These are phyloP conservation scores for Apiospora rasikravindrae DNA, from an alignment of 2,329 filamentous ascomycete species.

Conservation along the genomic window DNA sequence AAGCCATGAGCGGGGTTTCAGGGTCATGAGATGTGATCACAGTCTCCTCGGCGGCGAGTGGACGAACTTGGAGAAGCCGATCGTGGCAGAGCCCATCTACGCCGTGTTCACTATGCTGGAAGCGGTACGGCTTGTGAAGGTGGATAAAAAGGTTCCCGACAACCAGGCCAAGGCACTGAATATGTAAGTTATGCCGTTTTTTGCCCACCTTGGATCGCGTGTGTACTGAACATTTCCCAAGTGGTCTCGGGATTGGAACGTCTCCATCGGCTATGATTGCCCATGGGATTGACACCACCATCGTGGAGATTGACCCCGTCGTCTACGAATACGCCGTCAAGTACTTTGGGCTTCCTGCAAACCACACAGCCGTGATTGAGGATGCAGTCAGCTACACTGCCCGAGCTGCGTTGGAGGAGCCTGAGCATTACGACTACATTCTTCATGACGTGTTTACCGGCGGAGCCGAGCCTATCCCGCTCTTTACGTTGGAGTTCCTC, in stretches of 20 bases:
- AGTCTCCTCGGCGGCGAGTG: constrained; percentile 93
- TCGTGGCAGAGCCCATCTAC: constrained; percentile 85
- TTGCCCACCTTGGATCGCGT: constrained; percentile 6
- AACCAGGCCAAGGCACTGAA: constrained; percentile 79
- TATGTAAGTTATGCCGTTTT: constrained; percentile 63
- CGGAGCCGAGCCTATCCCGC: constrained; percentile 83
- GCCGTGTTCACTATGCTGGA: constrained; percentile 96
- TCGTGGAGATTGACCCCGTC: constrained; percentile 91
- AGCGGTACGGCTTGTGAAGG: constrained; percentile 80
- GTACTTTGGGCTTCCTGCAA: constrained; percentile 80
- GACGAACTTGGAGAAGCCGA: constrained; percentile 61
- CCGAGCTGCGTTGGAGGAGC: constrained; percentile 46
- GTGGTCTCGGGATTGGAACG: constrained; percentile 90
- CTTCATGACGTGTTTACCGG: constrained; percentile 98
- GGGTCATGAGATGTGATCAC: constrained; percentile 90
- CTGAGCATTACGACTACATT: constrained; percentile 81
- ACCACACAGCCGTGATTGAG: constrained; percentile 79
- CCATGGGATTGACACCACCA: constrained; percentile 90
- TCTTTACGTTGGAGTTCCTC: constrained; percentile 90
- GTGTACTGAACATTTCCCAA: constrained; percentile 43
- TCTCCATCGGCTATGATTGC: constrained; percentile 84
- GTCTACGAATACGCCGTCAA: constrained; percentile 83
- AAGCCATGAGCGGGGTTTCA: constrained; percentile 71
- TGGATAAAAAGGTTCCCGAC: constrained; percentile 58
- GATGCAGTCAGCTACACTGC: constrained; percentile 78